phyloP scores from a whole-genome alignment of 345 rosid species.

The Gossypium sturtianum region DNA sequence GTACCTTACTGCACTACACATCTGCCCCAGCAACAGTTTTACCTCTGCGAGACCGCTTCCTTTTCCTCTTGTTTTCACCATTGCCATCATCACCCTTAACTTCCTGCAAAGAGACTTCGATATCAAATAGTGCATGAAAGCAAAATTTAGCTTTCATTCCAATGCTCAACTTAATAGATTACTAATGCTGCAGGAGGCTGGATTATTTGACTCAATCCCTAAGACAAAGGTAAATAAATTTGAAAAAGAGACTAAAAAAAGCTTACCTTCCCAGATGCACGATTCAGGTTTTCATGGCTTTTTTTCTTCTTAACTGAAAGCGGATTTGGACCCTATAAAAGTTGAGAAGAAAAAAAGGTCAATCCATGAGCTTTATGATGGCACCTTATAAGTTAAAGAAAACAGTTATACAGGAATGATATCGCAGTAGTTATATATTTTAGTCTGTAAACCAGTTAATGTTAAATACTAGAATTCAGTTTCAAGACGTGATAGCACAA shows the following conservation, averaged over 20 bases:
- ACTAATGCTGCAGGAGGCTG: not conserved
- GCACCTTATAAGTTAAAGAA: not conserved
- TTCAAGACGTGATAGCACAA: not conserved
- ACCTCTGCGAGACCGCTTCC: slow-evolving; percentile 22
- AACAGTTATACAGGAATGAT: not conserved
- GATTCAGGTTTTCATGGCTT: slow-evolving; percentile 26
- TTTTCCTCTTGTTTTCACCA: not conserved
- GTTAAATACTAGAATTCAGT: not conserved
- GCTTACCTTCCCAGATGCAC: slow-evolving; percentile 35
- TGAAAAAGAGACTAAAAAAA: slow-evolving; percentile 1
- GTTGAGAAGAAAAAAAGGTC: slow-evolving; percentile 4
- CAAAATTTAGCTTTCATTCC: not conserved
- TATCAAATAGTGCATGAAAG: not conserved
- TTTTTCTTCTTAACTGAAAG: slow-evolving; percentile 77
- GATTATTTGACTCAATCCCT: not conserved
- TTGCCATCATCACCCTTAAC: not conserved
- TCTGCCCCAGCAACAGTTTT: slow-evolving; percentile 13
- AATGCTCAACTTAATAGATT: not conserved
- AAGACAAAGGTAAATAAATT: not conserved
- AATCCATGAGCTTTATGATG: not conserved
- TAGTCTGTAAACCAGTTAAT: not conserved
- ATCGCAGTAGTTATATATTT: not conserved
- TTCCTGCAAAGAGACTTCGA: slow-evolving; percentile 1
- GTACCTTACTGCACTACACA: not conserved
- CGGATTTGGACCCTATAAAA: slow-evolving; percentile 80